Conservation (phyloP, 2,329 filamentous ascomycete genomes). For the Cladosporium sp. region DNA sequence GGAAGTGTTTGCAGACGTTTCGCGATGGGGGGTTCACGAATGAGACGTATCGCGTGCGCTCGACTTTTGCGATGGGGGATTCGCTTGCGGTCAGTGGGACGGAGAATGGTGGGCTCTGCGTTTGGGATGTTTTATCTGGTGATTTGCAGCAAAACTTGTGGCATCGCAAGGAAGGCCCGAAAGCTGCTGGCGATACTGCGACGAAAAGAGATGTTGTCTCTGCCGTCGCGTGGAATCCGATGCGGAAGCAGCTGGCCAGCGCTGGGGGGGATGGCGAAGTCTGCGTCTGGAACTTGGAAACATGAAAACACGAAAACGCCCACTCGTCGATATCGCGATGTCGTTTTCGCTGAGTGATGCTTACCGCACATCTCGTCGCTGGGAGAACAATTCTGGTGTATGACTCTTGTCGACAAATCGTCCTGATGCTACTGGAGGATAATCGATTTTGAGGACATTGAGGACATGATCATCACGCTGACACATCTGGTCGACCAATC, state of each 20-base stretch:
- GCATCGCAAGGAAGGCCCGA: constrained; percentile 29
- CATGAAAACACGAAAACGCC: not conserved
- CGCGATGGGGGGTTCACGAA: constrained; percentile 57
- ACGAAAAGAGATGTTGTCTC: constrained; percentile 44
- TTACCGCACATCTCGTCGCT: no score
- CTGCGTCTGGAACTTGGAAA: constrained; percentile 29
- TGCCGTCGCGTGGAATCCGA: constrained; percentile 45
- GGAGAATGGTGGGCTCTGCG: constrained; percentile 69
- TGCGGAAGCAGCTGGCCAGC: constrained; percentile 45
- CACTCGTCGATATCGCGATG: no score
- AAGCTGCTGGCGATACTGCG: constrained; percentile 31
- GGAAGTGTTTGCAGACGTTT: constrained; percentile 70
- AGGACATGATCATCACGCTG: no score
- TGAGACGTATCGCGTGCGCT: constrained; percentile 68
- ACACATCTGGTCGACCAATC: no score
- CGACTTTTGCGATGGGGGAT: constrained; percentile 70
- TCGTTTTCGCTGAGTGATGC: no score
- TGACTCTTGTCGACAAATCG: no score
- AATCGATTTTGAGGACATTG: no score
- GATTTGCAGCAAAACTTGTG: constrained; percentile 60
- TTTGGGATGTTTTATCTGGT: constrained; percentile 81
- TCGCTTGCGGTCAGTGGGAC: constrained; percentile 76
- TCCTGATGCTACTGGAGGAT: no score
- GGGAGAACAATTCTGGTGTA: no score
- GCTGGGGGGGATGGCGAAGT: constrained; percentile 45